Evolutionary conservation across 1,139 yeast species (phyloP).

Genomic region (Torulaspora globosa): DNA sequence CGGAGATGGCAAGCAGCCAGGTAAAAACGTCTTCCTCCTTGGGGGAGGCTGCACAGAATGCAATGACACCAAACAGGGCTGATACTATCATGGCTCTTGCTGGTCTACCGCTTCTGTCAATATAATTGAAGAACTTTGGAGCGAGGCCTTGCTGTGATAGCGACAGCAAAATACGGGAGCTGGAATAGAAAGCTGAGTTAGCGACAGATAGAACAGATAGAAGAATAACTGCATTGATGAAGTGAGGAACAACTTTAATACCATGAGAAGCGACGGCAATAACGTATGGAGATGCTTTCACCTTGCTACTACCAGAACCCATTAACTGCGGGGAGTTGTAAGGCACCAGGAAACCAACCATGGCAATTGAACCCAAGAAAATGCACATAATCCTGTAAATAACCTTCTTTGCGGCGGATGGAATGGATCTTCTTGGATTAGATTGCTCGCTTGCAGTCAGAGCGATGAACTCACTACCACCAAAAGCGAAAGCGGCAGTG

Average conservation of each 20-base stretch:
- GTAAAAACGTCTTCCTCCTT: conserved; percentile 51
- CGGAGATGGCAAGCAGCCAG: conserved; percentile 60
- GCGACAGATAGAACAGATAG: conserved; percentile 49
- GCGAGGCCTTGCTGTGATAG: conserved; percentile 57
- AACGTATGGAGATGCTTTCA: conserved; percentile 69
- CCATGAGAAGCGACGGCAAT: conserved; percentile 68
- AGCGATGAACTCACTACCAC: conserved; percentile 80
- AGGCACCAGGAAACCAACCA: conserved; percentile 69
- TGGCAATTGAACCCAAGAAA: conserved; percentile 55
- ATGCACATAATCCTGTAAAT: conserved; percentile 67
- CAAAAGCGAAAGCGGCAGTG: conserved; percentile 81
- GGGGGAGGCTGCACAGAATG: conserved; percentile 53
- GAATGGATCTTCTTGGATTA: conserved; percentile 71
- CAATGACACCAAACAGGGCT: conserved; percentile 48
- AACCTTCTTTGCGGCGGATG: conserved; percentile 71
- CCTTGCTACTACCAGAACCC: conserved; percentile 43
- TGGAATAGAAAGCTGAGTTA: conserved; percentile 53
- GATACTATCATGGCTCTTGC: conserved; percentile 48
- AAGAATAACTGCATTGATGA: conserved; percentile 48
- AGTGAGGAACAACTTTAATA: conserved; percentile 60
- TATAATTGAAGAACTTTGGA: conserved; percentile 52
- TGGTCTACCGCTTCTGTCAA: conserved; percentile 60
- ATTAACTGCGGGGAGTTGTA: conserved; percentile 49
- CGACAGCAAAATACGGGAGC: conserved; percentile 55
- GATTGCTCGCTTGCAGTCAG: conserved; percentile 86